A percentile compares a stretch with the other conserved stretches of the same genome.
Evolutionary conservation across 495 filamentous ascomycete genomes (phyloP).

Genomic region (Hyaloscypha bicolor): DNA sequence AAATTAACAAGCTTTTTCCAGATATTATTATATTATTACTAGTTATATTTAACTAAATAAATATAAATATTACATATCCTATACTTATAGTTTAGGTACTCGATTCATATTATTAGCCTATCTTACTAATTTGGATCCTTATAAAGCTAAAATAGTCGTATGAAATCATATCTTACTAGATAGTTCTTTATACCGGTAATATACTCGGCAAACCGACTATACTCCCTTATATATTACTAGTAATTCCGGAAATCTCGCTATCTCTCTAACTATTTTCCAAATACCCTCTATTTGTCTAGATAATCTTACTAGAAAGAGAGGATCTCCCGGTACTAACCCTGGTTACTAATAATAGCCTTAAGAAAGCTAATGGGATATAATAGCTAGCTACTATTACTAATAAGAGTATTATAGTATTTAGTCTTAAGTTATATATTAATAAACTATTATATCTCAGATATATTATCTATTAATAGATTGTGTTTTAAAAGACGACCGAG

Average conservation of each 20-base stretch:
- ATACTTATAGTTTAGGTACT: slow-evolving; percentile 33
- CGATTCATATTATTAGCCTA: slow-evolving; percentile 38
- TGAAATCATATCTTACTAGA: slow-evolving; percentile 24
- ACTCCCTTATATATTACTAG: slow-evolving; percentile 11
- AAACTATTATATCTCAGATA: too few relatives aligned
- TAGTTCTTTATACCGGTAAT: neutral
- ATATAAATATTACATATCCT: slow-evolving; percentile 20
- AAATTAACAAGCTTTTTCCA: slow-evolving; percentile 26
- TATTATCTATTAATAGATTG: too few relatives aligned
- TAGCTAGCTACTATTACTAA: slow-evolving; percentile 2
- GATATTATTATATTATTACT: slow-evolving; percentile 25
- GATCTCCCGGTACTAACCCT: slow-evolving; percentile 16
- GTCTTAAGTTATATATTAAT: too few relatives aligned
- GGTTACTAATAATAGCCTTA: slow-evolving; percentile 7
- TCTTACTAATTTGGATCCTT: slow-evolving; percentile 32
- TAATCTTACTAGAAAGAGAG: slow-evolving; percentile 39
- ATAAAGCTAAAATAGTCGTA: slow-evolving; percentile 26
- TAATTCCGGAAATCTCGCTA: slow-evolving; percentile 19
- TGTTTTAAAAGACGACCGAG: too few relatives aligned
- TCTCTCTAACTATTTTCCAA: slow-evolving; percentile 23
- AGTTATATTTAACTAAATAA: slow-evolving; percentile 13
- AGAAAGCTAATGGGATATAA: slow-evolving; percentile 16
- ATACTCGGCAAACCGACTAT: slow-evolving; percentile 21
- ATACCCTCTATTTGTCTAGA: slow-evolving; percentile 39
- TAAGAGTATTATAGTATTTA: slow-evolving; percentile 12